A percentile compares a stretch with the other conserved stretches of the same genome.
Evolutionary conservation across 1,139 yeast genomes (phyloP).

Genomic region (Candida tetrigidarum): DNA sequence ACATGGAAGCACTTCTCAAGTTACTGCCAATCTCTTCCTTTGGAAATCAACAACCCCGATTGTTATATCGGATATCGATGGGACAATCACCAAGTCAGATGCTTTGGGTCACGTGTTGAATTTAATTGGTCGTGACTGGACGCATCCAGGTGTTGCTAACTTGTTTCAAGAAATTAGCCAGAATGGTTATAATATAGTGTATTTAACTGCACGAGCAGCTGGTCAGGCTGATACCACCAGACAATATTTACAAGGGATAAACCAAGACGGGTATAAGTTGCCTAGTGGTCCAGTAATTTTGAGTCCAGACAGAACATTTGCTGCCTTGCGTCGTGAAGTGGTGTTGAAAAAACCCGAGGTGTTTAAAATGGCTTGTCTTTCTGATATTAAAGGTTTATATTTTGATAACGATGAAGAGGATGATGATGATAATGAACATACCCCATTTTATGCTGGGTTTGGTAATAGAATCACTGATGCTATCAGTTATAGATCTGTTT

Average conservation of each 20-base stretch:
- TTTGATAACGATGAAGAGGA: constrained; percentile 34
- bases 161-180: constrained; percentile 80
- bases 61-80: constrained; percentile 97
- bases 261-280: constrained; percentile 66
- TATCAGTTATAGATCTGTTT: constrained; percentile 89
- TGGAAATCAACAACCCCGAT: constrained; percentile 90
- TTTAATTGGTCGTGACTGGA: constrained; percentile 97
- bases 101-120: constrained; percentile 97
- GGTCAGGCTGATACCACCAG: constrained; percentile 97
- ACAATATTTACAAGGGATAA: constrained; percentile 76
- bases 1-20: constrained; percentile 78
- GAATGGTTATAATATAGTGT: constrained; percentile 93
- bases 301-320: constrained; percentile 97
- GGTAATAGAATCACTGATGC: constrained; percentile 99
- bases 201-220: constrained; percentile 91
- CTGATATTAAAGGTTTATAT: constrained; percentile 77
- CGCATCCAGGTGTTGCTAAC: constrained; percentile 94
- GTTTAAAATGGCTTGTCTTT: constrained; percentile 95
- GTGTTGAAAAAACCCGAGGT: constrained; percentile 95
- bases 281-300: constrained; percentile 95
- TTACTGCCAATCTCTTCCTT: constrained; percentile 72
- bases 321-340: constrained; percentile 90
- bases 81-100: constrained; percentile 97
- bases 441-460: constrained; percentile 97
- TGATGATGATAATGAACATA: constrained; percentile 39